A percentile compares a stretch with the other conserved stretches of the same genome.
Conservation (phyloP, 139 green algal species). For the Mesostigma viride region DNA sequence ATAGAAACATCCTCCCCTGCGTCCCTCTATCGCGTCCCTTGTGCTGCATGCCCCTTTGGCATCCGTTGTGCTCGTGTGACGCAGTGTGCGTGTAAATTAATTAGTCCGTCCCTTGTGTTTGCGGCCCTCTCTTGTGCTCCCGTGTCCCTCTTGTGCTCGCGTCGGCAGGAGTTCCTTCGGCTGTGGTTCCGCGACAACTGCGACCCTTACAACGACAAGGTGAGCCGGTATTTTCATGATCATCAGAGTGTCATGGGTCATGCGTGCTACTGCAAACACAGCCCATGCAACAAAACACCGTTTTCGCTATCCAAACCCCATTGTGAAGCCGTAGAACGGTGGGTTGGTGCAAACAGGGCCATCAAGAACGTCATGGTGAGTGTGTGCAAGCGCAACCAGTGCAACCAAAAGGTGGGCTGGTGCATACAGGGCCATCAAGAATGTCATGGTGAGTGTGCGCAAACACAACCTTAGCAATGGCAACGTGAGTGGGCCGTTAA, state of each 20-base stretch:
- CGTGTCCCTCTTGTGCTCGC: no score
- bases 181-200: constrained; percentile 90
- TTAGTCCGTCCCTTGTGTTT: no score
- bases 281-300: background rate
- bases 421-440: background rate
- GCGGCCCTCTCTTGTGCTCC: no score
- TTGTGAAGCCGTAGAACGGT: no score
- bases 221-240: background rate
- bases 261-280: background rate
- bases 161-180: constrained; percentile 86
- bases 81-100: no score
- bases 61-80: no score
- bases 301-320: background rate
- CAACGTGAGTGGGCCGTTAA: background rate
- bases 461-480: background rate
- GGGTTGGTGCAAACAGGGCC: background rate
- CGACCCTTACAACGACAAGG: constrained; percentile 88
- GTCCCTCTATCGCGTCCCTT: no score
- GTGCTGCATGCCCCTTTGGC: no score
- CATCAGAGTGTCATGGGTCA: background rate
- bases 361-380: background rate
- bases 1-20: no score
- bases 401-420: background rate
- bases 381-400: background rate
- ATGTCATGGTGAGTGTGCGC: background rate